phyloP scores from a whole-genome alignment of 202 grass and related monocot species.

The Cymbopogon flexuosus region DNA sequence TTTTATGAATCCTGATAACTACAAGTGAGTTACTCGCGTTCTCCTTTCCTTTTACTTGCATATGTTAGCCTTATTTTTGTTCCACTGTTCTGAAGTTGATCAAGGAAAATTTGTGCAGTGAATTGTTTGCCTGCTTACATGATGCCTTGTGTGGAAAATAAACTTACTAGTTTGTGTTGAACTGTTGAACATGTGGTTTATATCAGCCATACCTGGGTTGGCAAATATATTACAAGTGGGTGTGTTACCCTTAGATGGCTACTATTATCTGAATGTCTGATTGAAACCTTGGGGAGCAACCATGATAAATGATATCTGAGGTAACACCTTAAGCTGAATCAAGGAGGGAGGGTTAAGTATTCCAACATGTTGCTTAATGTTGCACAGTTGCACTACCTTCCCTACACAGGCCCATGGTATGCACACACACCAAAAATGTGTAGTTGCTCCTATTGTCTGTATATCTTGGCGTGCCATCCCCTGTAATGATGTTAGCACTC shows the following conservation, averaged over 20 bases:
- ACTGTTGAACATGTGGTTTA: background rate
- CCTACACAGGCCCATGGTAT: background rate
- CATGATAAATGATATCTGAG: background rate
- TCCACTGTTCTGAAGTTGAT: background rate
- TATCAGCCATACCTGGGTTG: background rate
- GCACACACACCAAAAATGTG: background rate
- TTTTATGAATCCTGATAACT: conserved; percentile 99
- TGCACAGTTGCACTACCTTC: background rate
- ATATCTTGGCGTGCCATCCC: background rate
- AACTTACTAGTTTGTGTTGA: background rate
- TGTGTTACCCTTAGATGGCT: background rate
- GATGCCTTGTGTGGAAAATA: background rate
- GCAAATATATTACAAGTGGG: background rate
- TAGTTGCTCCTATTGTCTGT: background rate
- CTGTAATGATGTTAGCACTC: background rate
- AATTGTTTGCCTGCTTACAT: background rate
- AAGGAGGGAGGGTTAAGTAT: background rate
- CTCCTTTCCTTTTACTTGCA: background rate
- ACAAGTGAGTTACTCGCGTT: conserved; percentile 47
- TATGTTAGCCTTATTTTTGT: conserved; percentile 4
- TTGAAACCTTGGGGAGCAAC: background rate
- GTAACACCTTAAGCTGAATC: background rate
- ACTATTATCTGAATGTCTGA: background rate
- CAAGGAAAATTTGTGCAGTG: background rate
- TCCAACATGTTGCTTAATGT: background rate